Evolutionary conservation across 306 rosid species (phyloP).

Genomic region (Dicorynia guianensis): DNA sequence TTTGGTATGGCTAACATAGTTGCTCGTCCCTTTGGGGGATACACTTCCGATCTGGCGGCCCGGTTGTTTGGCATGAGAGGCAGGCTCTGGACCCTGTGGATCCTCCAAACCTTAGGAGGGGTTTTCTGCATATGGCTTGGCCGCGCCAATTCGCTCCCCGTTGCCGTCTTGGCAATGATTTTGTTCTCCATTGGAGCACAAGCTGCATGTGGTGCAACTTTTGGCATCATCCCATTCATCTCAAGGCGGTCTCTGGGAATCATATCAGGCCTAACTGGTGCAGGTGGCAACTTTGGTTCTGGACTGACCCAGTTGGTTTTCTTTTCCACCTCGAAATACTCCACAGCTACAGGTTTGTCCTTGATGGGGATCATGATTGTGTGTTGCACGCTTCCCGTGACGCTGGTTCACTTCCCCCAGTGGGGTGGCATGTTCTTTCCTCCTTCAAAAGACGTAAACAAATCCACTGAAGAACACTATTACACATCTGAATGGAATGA

Average conservation of each 20-base stretch:
- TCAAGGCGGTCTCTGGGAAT: constrained; percentile 79
- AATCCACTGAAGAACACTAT: constrained; percentile 65
- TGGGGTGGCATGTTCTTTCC: constrained; percentile 93
- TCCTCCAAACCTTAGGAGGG: constrained; percentile 81
- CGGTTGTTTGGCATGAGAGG: constrained; percentile 88
- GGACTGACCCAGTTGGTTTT: constrained; percentile 83
- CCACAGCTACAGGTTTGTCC: constrained; percentile 66
- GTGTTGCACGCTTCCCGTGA: constrained; percentile 76
- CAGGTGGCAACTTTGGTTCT: constrained; percentile 88
- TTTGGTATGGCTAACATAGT: constrained; percentile 91
- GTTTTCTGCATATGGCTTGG: constrained; percentile 90
- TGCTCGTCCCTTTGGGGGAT: constrained; percentile 92
- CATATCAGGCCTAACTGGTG: constrained; percentile 84
- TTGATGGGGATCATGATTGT: constrained; percentile 83
- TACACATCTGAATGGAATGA: constrained; percentile 81
- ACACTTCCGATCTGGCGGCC: constrained; percentile 62
- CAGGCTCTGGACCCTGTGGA: constrained; percentile 80
- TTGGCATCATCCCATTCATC: constrained; percentile 82
- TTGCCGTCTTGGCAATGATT: constrained; percentile 73
- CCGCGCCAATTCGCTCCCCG: constrained; percentile 66
- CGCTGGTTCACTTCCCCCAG: constrained; percentile 83
- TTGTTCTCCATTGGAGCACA: constrained; percentile 93
- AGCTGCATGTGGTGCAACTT: constrained; percentile 94
- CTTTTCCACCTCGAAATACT: constrained; percentile 59
- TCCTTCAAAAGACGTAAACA: constrained; percentile 59